Evolutionary conservation across 495 filamentous ascomycete species (phyloP), one percentile per base, ranked within the genome.

Genomic region (Thermothielavioides terrestris): DNA sequence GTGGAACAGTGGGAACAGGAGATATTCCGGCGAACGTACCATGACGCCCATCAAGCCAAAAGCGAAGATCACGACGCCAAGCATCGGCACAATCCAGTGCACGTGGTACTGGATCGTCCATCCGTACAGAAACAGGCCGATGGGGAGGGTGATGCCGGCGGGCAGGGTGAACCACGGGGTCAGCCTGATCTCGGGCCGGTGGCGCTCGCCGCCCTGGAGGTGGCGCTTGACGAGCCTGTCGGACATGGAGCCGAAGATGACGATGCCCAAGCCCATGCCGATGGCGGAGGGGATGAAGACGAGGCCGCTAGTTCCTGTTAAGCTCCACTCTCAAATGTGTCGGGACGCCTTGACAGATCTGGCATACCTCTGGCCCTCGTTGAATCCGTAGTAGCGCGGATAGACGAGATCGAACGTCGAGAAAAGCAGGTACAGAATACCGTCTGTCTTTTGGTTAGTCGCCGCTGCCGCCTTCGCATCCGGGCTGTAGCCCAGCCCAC

Each of bases 351-450:
- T n/a, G n/a, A n/a, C n/a, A n/a, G n/a, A n/a, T n/a, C n/a, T n/a
- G 9, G 28, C 39, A 6, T 27, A 42, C 39, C 39, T 79, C 25
- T 77, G 69, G 12, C 81, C 83, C 15, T 77, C 68, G 18, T 68
- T 76, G 69, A 86, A 80, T 48, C 63, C 60, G 61, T 88, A 86
- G 1, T 75, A 63, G 20, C 65, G 52, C 2, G 69, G 60, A 58
- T 79, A 88, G 26, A 87, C 82, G 22, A 75, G 64, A 1, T 80
- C 77, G 63, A 86, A 80, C n/a, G 83, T 84, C 20, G 82, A 83
- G 69, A 88, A 85, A 45, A 92, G 75, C 52, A 94, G 79, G 65
- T 92, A 94, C 11, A 91, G 65, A 22, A 86, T 82, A 10, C 85
- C 84, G 62, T 91, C 48, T 50, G 21, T 9, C 2, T 12, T 4